Evolutionary conservation across 164 flowering plant genomes (phyloP).

Genomic region (grape (Vitis vinifera)): DNA sequence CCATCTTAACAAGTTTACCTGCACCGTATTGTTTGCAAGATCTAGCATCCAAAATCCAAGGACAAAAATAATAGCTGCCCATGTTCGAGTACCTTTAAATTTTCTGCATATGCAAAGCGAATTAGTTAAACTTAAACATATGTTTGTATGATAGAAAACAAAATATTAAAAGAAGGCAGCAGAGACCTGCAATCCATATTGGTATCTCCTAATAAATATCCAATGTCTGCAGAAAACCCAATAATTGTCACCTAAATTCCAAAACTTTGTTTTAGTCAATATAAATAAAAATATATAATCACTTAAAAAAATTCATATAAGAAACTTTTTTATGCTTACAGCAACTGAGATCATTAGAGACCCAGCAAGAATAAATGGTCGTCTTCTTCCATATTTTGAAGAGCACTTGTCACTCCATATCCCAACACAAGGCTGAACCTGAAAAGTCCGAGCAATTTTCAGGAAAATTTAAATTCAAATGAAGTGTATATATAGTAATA

Average conservation of each 20-base stretch:
- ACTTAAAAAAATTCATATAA: not conserved
- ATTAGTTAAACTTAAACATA: slow-evolving; percentile 8
- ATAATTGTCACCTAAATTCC: slow-evolving; percentile 84
- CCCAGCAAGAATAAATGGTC: slow-evolving; percentile 90
- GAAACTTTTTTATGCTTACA: slow-evolving; percentile 45
- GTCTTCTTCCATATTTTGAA: slow-evolving; percentile 94
- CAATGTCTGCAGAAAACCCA: slow-evolving; percentile 99
- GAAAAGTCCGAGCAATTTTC: slow-evolving; percentile 15
- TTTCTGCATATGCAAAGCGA: slow-evolving; percentile 48
- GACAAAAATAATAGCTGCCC: slow-evolving; percentile 84
- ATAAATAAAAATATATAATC: slow-evolving; percentile 10
- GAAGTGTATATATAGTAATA: not conserved
- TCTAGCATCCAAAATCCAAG: slow-evolving; percentile 99
- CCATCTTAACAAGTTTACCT: slow-evolving; percentile 46
- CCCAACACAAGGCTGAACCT: slow-evolving; percentile 99
- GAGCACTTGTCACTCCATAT: slow-evolving; percentile 99
- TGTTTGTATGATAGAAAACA: slow-evolving; percentile 1
- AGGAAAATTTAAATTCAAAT: not conserved
- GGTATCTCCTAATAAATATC: slow-evolving; percentile 89
- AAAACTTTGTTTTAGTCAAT: slow-evolving; percentile 32
- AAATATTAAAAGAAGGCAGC: not conserved
- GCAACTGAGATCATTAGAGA: slow-evolving; percentile 85
- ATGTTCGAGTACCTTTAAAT: slow-evolving; percentile 86
- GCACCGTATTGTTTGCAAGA: slow-evolving; percentile 98
- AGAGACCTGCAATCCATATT: slow-evolving; percentile 89